Percentiles rank a stretch among this genome's conserved stretches.
Evolutionary conservation across 148 eudicot genomes (phyloP).

Genomic region (Heliamphora exappendiculata): DNA sequence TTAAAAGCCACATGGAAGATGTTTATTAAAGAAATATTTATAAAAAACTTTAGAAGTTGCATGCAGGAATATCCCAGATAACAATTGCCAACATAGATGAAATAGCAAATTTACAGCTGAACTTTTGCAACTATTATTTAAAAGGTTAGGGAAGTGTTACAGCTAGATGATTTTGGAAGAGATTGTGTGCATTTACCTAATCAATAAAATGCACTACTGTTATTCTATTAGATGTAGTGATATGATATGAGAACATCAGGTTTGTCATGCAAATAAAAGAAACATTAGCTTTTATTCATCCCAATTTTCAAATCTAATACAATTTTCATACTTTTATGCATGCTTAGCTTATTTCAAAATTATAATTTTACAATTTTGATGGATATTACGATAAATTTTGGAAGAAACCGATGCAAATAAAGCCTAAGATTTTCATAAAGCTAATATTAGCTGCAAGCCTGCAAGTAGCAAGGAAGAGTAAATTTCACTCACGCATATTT

Average conservation of each 20-base stretch:
- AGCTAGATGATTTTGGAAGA: background rate
- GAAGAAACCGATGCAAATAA: background rate
- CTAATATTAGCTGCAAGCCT: background rate
- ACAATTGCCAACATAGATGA: background rate
- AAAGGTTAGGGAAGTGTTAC: too few species aligned
- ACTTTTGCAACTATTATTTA: background rate
- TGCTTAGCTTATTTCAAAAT: background rate
- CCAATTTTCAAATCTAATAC: background rate
- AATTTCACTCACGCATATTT: conserved; percentile 20
- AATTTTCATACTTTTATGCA: background rate
- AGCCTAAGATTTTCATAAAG: too few species aligned
- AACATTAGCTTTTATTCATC: background rate
- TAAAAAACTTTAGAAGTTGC: background rate
- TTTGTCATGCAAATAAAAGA: background rate
- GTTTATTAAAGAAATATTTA: background rate
- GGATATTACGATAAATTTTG: background rate
- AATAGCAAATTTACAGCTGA: background rate
- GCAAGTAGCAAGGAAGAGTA: background rate
- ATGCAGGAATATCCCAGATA: background rate
- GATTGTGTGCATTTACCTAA: background rate
- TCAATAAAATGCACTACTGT: background rate
- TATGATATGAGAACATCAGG: background rate
- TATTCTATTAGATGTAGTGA: background rate
- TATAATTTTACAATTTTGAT: background rate
- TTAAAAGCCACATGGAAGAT: background rate